These are phyloP conservation scores for Pyracantha coccinea DNA, from an alignment of 331 rosid genomes.

Conservation along the genomic window DNA sequence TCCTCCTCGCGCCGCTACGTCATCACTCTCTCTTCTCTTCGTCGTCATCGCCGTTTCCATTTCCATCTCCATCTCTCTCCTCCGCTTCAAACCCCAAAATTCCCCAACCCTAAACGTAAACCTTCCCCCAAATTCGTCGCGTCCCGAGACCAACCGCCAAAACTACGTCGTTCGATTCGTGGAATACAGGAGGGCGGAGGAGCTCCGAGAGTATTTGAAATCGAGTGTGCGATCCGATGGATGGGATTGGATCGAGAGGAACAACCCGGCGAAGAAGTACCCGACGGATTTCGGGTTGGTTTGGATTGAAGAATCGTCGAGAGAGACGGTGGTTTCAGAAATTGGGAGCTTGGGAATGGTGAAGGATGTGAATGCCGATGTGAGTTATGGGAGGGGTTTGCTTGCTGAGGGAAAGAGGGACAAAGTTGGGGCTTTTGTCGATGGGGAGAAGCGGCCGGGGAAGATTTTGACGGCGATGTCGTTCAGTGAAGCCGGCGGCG, in stretches of 20 bases:
- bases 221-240: conserved; percentile 39
- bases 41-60: conserved; percentile 15
- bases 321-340: conserved; percentile 27
- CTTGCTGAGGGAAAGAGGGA: conserved; percentile 20
- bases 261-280: conserved; percentile 61
- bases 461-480: conserved; percentile 87
- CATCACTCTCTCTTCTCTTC: conserved; percentile 5
- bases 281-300: conserved; percentile 91
- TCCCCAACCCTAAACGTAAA: conserved; percentile 37
- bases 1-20: conserved; percentile 7
- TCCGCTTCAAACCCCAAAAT: conserved; percentile 19
- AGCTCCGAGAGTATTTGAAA: conserved; percentile 53
- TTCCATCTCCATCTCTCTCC: conserved; percentile 28
- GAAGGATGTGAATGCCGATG: conserved; percentile 72
- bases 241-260: conserved; percentile 87
- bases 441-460: conserved; percentile 82
- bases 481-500: conserved; percentile 41
- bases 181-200: conserved; percentile 45
- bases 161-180: conserved; percentile 70
- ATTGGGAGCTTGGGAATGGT: conserved; percentile 49
- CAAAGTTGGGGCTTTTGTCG: conserved; percentile 49
- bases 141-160: conserved; percentile 1
- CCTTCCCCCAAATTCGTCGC: conserved; percentile 36
- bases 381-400: conserved; percentile 51
- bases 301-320: conserved; percentile 45